Evolutionary conservation across 2,329 filamentous ascomycete genomes (phyloP).

Genomic region (Aspergillus sp.): DNA sequence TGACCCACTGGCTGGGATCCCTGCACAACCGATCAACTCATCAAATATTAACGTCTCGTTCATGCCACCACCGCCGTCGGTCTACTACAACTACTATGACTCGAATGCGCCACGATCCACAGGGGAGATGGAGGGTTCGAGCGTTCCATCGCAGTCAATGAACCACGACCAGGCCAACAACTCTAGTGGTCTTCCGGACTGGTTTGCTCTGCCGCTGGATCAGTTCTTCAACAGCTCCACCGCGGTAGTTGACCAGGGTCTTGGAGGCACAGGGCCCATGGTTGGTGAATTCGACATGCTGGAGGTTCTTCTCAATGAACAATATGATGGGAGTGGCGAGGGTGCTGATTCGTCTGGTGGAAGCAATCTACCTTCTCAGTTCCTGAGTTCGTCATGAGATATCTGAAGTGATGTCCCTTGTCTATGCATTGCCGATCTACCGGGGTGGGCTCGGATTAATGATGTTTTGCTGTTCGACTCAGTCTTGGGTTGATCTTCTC

Average conservation of each 20-base stretch:
- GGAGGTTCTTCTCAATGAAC: conserved; percentile 42
- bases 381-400: too few species aligned
- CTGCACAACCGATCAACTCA: conserved; percentile 41
- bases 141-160: conserved; percentile 24
- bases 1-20: conserved; percentile 40
- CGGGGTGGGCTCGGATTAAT: too few species aligned
- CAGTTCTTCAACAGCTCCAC: conserved; percentile 50
- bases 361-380: too few species aligned
- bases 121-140: conserved; percentile 24
- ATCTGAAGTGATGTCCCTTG: too few species aligned
- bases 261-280: conserved; percentile 59
- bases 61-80: conserved; percentile 43
- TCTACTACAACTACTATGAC: conserved; percentile 43
- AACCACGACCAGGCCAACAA: conserved; percentile 19
- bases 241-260: conserved; percentile 45
- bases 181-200: conserved; percentile 44
- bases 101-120: conserved; percentile 26
- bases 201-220: conserved; percentile 59
- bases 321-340: conserved; percentile 29
- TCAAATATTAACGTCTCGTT: conserved; percentile 42
- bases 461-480: too few species aligned
- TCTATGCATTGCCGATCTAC: too few species aligned
- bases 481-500: too few species aligned
- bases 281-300: conserved; percentile 51
- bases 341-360: conserved; percentile 10